Conservation (phyloP, 2,329 filamentous ascomycete genomes). For the Macroventuria anomochaeta region DNA sequence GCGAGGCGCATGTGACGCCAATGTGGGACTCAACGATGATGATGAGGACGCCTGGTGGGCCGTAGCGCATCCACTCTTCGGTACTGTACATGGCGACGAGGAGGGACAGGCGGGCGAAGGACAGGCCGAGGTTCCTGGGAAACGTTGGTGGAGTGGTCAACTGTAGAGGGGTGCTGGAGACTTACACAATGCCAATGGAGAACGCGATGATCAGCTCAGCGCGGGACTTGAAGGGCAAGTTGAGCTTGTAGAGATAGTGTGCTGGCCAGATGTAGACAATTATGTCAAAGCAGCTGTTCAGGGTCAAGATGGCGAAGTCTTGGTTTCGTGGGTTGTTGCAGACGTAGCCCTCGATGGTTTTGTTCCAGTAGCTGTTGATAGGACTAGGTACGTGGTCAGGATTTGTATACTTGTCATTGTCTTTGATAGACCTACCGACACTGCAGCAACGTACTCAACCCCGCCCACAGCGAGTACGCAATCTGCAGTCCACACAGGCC, state of each 20-base stretch:
- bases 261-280: conserved; percentile 27
- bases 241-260: conserved; percentile 28
- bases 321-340: conserved; percentile 20
- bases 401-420: neutral
- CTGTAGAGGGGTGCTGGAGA: neutral
- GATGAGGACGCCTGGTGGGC: conserved; percentile 14
- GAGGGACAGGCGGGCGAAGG: conserved; percentile 15
- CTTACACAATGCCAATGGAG: conserved; percentile 21
- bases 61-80: conserved; percentile 14
- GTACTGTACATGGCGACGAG: conserved; percentile 19
- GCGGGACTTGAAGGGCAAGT: conserved; percentile 19
- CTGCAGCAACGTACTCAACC: conserved; percentile 9
- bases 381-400: conserved; percentile 6
- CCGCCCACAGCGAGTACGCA: conserved; percentile 10
- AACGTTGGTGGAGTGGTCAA: neutral
- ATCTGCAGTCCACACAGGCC: conserved; percentile 10
- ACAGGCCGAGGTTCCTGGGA: conserved; percentile 13
- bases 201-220: conserved; percentile 20
- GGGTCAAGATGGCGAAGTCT: conserved; percentile 16
- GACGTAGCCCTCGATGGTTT: conserved; percentile 3
- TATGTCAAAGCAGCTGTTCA: conserved; percentile 27
- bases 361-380: conserved; percentile 15
- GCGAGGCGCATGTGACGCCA: conserved; percentile 13
- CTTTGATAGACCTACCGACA: conserved; percentile 1
- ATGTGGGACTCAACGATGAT: conserved; percentile 18